These are phyloP conservation scores for Aspergillaceae sp. DNA, from an alignment of 2,329 filamentous ascomycete species.

Conservation along the genomic window DNA sequence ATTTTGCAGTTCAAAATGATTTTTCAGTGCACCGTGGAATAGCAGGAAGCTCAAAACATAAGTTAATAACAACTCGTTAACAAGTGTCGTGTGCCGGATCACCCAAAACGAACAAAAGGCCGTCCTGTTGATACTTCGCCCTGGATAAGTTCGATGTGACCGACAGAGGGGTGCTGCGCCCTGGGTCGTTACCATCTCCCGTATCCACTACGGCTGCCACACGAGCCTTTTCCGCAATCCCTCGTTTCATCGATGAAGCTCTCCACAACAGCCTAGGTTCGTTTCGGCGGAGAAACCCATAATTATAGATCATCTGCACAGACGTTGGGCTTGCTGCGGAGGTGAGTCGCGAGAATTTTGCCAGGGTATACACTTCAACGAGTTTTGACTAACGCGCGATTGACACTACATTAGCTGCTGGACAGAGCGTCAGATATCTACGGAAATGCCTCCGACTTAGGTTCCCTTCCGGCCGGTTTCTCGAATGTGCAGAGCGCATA, in stretches of 20 bases:
- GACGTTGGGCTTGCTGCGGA: neutral
- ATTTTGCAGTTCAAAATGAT: neutral
- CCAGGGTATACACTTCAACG: neutral
- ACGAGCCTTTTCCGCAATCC: slow-evolving; percentile 5
- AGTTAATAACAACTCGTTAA: neutral
- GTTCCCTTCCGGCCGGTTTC: slow-evolving; percentile 1
- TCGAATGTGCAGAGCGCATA: slow-evolving; percentile 7
- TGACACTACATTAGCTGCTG: neutral
- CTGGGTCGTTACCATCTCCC: slow-evolving; percentile 12
- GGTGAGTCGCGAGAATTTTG: neutral
- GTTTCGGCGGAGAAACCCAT: slow-evolving; percentile 4
- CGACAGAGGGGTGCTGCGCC: slow-evolving; percentile 21
- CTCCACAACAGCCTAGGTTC: slow-evolving; percentile 12
- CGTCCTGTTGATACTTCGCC: neutral
- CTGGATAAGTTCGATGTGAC: slow-evolving; percentile 11
- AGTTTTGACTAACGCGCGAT: neutral
- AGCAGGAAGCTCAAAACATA: neutral
- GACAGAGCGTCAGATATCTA: neutral
- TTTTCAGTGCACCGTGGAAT: neutral
- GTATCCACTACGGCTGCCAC: slow-evolving; percentile 6
- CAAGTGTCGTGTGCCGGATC: neutral
- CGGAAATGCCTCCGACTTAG: neutral
- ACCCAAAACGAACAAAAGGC: neutral
- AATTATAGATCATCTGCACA: slow-evolving; percentile 1
- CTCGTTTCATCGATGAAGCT: neutral